Evolutionary conservation across 176 grass and related monocot genomes (phyloP).

Genomic region (Oryza meridionalis): DNA sequence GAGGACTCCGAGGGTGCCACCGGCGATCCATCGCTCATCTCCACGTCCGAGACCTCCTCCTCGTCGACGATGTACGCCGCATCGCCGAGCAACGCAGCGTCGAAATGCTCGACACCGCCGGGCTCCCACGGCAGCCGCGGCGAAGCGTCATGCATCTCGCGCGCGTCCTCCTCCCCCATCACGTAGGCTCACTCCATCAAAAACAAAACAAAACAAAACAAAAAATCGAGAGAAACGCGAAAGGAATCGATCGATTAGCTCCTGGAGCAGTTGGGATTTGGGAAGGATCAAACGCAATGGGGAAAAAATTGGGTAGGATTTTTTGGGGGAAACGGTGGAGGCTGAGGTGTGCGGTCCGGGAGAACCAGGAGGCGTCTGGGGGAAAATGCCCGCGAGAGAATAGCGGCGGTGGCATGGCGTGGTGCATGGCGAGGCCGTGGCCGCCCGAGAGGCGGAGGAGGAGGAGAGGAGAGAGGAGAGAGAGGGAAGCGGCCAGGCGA

Average conservation of each 20-base stretch:
- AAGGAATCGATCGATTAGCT: constrained; percentile 26
- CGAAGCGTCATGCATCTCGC: constrained; percentile 43
- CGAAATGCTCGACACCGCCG: constrained; percentile 41
- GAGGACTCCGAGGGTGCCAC: not conserved
- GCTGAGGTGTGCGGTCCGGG: constrained; percentile 48
- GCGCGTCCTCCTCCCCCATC: constrained; percentile 70
- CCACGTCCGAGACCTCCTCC: constrained; percentile 45
- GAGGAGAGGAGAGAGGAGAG: not conserved
- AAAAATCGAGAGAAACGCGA: constrained; percentile 33
- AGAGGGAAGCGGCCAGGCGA: constrained; percentile 28
- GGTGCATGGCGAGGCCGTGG: constrained; percentile 51
- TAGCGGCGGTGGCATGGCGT: constrained; percentile 47
- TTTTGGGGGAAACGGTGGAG: constrained; percentile 26
- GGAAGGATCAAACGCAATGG: constrained; percentile 31
- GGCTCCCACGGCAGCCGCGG: constrained; percentile 38
- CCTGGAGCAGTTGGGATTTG: constrained; percentile 30
- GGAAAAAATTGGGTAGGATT: constrained; percentile 22
- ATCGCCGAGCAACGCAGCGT: constrained; percentile 31
- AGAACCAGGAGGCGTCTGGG: constrained; percentile 42
- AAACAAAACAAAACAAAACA: not conserved
- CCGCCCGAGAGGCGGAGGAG: constrained; percentile 37
- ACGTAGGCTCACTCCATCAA: constrained; percentile 46
- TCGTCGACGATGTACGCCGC: constrained; percentile 43
- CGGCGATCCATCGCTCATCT: constrained; percentile 34
- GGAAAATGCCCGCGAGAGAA: constrained; percentile 40